phyloP scores from a whole-genome alignment of 139 green algal genomes.

The Chlorella sp. region DNA sequence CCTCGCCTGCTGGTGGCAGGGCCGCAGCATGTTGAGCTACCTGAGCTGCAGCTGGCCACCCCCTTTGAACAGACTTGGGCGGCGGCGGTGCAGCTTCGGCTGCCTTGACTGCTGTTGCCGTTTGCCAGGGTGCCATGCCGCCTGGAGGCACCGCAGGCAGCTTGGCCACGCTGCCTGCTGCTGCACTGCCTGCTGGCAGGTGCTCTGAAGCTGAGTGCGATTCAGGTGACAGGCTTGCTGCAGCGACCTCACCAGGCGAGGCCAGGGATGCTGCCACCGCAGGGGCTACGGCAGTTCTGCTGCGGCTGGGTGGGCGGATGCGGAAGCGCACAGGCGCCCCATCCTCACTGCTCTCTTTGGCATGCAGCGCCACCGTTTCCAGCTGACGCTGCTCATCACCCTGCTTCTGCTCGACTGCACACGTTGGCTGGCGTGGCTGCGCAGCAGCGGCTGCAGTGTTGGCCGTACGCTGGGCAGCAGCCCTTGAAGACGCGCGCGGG shows the following conservation, averaged over 20 bases:
- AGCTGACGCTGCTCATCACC: neutral
- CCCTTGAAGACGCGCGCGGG: too few species aligned
- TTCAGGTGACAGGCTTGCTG: too few species aligned
- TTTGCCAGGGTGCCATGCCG: neutral
- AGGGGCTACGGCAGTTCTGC: neutral
- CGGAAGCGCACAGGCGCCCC: conserved; percentile 8
- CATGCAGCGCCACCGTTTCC: neutral
- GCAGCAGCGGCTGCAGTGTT: too few species aligned
- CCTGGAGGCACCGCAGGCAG: neutral
- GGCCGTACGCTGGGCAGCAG: too few species aligned
- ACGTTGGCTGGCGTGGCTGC: too few species aligned
- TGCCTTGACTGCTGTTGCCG: neutral
- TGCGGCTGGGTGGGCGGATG: neutral
- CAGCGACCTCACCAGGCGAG: too few species aligned
- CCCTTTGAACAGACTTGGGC: too few species aligned
- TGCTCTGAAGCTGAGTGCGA: neutral
- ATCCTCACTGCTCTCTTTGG: neutral
- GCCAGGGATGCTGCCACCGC: too few species aligned
- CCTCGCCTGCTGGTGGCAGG: neutral
- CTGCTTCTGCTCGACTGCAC: neutral
- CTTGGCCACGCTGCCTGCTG: neutral
- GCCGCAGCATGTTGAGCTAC: neutral
- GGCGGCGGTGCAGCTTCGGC: neutral
- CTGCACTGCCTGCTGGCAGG: neutral
- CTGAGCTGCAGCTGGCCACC: neutral